Base-by-base conservation (phyloP, 352 stramenopile species). In the Phytopythium montanum region DNA sequence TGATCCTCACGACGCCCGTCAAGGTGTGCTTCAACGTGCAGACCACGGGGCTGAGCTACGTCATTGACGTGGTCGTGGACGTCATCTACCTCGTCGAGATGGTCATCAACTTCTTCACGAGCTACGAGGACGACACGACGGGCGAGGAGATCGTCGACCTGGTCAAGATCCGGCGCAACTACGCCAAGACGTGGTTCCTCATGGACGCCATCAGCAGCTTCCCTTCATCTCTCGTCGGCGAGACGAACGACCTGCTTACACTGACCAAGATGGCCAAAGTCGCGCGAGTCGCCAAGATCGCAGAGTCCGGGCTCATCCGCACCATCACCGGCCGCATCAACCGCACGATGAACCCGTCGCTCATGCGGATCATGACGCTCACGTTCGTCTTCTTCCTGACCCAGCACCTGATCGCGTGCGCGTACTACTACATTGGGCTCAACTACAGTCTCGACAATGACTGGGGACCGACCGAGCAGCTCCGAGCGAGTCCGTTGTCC, bases 371-470 rank as follows among this genome's bases (percentile, higher is more conserved):
- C 73, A 46, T 87, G 21, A 81, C 81, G 52, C 73, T 90, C 23
- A 85, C 78, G 4, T 56, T 88, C 12, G 77, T 90, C 9, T 92
- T 92, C 56, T 60, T 82, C 16, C 63, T 90, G 19, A 86, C 81
- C 0, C 73, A 90, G 46, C 83, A 90, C 61, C 74, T 90, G n/a
- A 90, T 92, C 29, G 83, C 78, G 31, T 92, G 83, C 53, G 70
- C 71, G 13, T 90, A 92, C 55, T 86, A 81, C 56, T 82, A 74
- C 53, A 86, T 87, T 55, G 79, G 68, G 41, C 59, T 69, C 31
- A 66, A 72, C 57, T 66, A 85, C 50, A 56, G 48, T 18, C 42
- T 72, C 9, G 54, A 71, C 19, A 83, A 71, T n/a, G 85, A 65
- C 9, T 90, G 72, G 78, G 59, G 74, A 10, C 71, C 72, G 2